phyloP scores from a whole-genome alignment of 495 filamentous ascomycete species.

The Geopyxis carbonaria region DNA sequence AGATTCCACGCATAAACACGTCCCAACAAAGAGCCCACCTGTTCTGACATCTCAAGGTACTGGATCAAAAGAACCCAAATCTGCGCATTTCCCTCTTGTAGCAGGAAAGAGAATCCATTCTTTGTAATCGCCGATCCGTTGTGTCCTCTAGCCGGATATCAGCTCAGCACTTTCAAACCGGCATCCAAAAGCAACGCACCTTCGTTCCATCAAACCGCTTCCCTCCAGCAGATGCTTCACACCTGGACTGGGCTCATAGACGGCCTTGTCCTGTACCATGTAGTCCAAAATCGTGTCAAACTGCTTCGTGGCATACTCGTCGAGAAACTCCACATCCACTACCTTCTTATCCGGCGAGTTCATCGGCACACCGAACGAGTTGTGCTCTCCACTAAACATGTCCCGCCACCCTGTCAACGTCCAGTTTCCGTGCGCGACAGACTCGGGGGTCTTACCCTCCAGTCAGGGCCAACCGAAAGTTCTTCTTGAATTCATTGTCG shows the following conservation, averaged over 20 bases:
- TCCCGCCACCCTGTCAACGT: background rate
- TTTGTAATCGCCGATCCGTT: slow-evolving; percentile 59
- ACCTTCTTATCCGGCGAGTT: slow-evolving; percentile 36
- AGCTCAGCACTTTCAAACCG: background rate
- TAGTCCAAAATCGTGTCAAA: slow-evolving; percentile 95
- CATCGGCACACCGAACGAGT: slow-evolving; percentile 77
- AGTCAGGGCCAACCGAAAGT: slow-evolving; percentile 56
- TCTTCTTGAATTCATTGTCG: slow-evolving; percentile 20
- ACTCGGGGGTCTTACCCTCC: slow-evolving; percentile 46
- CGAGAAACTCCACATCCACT: slow-evolving; percentile 53
- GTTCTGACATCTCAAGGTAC: slow-evolving; percentile 73
- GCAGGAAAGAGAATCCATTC: slow-evolving; percentile 77
- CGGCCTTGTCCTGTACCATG: slow-evolving; percentile 58
- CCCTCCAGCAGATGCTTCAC: slow-evolving; percentile 66
- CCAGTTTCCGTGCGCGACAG: background rate
- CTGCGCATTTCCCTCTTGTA: slow-evolving; percentile 89
- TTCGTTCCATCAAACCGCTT: slow-evolving; percentile 57
- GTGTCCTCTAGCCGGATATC: slow-evolving; percentile 27
- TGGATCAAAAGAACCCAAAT: slow-evolving; percentile 90
- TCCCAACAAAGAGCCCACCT: slow-evolving; percentile 22
- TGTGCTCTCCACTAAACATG: slow-evolving; percentile 41
- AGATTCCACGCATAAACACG: slow-evolving; percentile 17
- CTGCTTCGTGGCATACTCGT: slow-evolving; percentile 67
- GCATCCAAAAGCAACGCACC: slow-evolving; percentile 1
- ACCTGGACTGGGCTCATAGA: slow-evolving; percentile 46